Percentiles rank a stretch among this genome's conserved stretches.
Conservation (phyloP, 495 filamentous ascomycete species). For the Penicillium bovifimosum region DNA sequence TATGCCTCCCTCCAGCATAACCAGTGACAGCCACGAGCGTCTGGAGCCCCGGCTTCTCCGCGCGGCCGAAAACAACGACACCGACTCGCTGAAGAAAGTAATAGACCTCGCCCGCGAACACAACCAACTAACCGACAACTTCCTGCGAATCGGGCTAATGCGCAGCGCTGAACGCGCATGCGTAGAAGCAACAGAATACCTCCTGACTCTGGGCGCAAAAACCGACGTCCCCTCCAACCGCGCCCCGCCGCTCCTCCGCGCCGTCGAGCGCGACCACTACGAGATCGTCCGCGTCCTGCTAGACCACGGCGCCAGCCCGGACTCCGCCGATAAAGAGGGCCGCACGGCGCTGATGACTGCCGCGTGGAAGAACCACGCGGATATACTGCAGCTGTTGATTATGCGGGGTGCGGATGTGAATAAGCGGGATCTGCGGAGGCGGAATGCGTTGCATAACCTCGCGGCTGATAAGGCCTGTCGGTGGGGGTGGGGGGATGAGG, state of each 20-base stretch:
- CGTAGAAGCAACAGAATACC: constrained; percentile 37
- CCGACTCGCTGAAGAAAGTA: constrained; percentile 31
- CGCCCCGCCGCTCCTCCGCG: constrained; percentile 42
- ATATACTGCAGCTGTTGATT: constrained; percentile 47
- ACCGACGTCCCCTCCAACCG: constrained; percentile 38
- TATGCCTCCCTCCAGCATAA: constrained; percentile 36
- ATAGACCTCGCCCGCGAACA: constrained; percentile 37
- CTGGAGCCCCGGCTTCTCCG: constrained; percentile 50
- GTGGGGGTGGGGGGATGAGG: constrained; percentile 47
- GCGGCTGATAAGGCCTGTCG: constrained; percentile 47
- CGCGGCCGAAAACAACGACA: constrained; percentile 42
- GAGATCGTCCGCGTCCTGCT: constrained; percentile 42
- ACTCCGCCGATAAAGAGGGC: constrained; percentile 42
- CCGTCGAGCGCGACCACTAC: constrained; percentile 47
- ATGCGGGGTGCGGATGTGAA: constrained; percentile 46
- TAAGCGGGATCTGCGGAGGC: constrained; percentile 29
- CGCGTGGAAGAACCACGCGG: constrained; percentile 50
- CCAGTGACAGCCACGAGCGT: constrained; percentile 41
- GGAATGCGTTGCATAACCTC: constrained; percentile 51
- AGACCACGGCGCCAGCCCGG: constrained; percentile 36
- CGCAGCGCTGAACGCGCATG: constrained; percentile 46
- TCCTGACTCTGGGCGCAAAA: constrained; percentile 42
- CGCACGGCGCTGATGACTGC: constrained; percentile 55
- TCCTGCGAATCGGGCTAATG: constrained; percentile 48
- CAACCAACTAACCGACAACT: constrained; percentile 43